Evolutionary conservation across 2,329 filamentous ascomycete species (phyloP).

Genomic region (Exserohilum rostratum): DNA sequence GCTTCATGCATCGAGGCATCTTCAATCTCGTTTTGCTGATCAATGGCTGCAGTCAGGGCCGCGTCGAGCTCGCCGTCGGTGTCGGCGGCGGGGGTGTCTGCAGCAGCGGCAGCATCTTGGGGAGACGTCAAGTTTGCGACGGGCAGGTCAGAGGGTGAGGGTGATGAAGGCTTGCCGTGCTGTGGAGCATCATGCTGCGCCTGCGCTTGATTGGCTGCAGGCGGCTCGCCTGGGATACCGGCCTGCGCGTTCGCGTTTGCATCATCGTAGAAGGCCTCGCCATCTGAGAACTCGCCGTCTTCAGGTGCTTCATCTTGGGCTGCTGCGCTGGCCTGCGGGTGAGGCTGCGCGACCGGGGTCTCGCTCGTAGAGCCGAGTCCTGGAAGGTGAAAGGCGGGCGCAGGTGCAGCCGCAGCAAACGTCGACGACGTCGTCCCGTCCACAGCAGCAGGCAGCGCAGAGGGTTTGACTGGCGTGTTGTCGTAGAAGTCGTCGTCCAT

Average conservation of each 20-base stretch:
- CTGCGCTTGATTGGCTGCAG: slow-evolving; percentile 29
- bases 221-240: slow-evolving; percentile 11
- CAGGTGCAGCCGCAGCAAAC: slow-evolving; percentile 32
- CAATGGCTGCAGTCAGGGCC: slow-evolving; percentile 20
- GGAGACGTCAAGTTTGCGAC: slow-evolving; percentile 27
- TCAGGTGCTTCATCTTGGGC: slow-evolving; percentile 30
- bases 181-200: slow-evolving; percentile 29
- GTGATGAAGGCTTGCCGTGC: slow-evolving; percentile 36
- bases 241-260: slow-evolving; percentile 25
- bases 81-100: slow-evolving; percentile 19
- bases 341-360: slow-evolving; percentile 26
- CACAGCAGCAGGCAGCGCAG: slow-evolving; percentile 24
- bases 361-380: slow-evolving; percentile 44
- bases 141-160: slow-evolving; percentile 30
- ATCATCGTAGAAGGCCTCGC: slow-evolving; percentile 39
- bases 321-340: slow-evolving; percentile 22
- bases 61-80: slow-evolving; percentile 26
- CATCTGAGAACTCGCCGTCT: slow-evolving; percentile 45
- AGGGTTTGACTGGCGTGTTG: slow-evolving; percentile 38
- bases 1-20: slow-evolving; percentile 10
- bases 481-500: slow-evolving; percentile 50
- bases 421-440: slow-evolving; percentile 22
- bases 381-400: slow-evolving; percentile 40
- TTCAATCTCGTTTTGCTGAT: slow-evolving; percentile 16
- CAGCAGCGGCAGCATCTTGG: slow-evolving; percentile 27